phyloP scores from a whole-genome alignment of 129 eudicot species.

The Heracleum sosnowskyi region DNA sequence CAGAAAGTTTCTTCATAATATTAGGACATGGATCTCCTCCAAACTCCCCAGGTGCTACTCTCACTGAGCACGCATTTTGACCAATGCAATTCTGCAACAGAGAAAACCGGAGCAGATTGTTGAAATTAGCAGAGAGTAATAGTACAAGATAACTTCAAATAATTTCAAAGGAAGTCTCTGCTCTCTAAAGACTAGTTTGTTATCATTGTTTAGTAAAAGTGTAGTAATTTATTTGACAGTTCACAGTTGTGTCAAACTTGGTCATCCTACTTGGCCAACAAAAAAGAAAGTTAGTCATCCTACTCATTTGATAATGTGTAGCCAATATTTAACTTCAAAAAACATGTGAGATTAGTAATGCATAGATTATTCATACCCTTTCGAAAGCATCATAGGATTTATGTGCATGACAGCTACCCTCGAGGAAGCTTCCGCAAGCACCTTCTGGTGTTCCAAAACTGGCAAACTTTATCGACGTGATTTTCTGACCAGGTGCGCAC shows the following conservation, averaged over 20 bases:
- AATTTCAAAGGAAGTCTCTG: not conserved
- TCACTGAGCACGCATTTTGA: constrained; percentile 69
- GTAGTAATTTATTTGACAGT: not conserved
- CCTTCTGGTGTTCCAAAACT: constrained; percentile 98
- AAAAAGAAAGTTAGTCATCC: not conserved
- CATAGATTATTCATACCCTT: constrained; percentile 37
- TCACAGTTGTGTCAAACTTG: not conserved
- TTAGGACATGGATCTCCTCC: constrained; percentile 98
- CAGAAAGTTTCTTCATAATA: constrained; percentile 89
- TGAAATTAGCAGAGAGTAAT: not conserved
- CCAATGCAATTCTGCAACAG: constrained; percentile 72
- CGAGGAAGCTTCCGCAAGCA: constrained; percentile 65
- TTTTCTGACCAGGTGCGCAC: constrained; percentile 84
- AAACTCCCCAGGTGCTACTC: constrained; percentile 71
- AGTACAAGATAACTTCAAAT: not conserved
- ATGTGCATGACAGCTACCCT: constrained; percentile 93
- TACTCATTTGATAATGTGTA: not conserved
- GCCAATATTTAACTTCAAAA: no score
- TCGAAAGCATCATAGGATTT: constrained; percentile 83
- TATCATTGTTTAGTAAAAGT: not conserved
- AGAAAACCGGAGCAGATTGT: not conserved
- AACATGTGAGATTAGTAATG: not conserved
- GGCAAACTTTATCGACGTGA: constrained; percentile 89
- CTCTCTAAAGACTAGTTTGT: not conserved
- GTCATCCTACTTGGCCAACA: not conserved